Base-by-base conservation (phyloP, 805 yeast species). In the Phaffomyces opuntiae region DNA sequence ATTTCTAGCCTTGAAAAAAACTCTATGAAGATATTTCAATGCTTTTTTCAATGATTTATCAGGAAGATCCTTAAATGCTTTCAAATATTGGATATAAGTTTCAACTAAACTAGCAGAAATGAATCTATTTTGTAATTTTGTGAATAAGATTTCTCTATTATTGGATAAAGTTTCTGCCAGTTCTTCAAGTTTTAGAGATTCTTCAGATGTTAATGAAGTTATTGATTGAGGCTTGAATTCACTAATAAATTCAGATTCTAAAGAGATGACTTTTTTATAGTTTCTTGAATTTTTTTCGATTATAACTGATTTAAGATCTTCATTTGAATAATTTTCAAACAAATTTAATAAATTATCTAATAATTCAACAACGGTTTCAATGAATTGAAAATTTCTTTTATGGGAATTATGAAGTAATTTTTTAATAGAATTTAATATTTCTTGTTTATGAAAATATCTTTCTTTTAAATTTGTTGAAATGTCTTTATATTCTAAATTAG, bases 371-470 rank as follows among this genome's bases (percentile, higher is more conserved):
- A 80, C 69, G 21, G 78, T 78, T 38, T 69, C 71, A 29, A 84
- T 73, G 56, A 75, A 85, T 7, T 73, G 74, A 2, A 83, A 73
- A 0, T 95, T 78, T 50, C 81, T 79, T 48, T 74, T 78, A 27
- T 74, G 65, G 0, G 91, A 86, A 13, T 75, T 70, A 45, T 77
- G 77, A 0, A 96, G 87, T 31, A 88, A 61, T 16, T 64, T 65
- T 3, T 78, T 69, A 5, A 91, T 57, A 34, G 78, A 58, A 39
- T 75, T 78, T 26, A 87, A 63, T 43, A 78, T 75, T 21, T 68
- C 72, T 43, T 79, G 81, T 43, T 80, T 82, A 47, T 83, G 77
- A 54, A 91, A 88, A n/a, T 91, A 66, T 38, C 81, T 74, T 39
- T 87, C 67, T 17, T 81, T 72, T 47, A 84, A 76, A 21, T 79